Evolutionary conservation across 2,329 filamentous ascomycete genomes (phyloP), one percentile per base, ranked within the genome.

Genomic region (Niveomyces coronatus): DNA sequence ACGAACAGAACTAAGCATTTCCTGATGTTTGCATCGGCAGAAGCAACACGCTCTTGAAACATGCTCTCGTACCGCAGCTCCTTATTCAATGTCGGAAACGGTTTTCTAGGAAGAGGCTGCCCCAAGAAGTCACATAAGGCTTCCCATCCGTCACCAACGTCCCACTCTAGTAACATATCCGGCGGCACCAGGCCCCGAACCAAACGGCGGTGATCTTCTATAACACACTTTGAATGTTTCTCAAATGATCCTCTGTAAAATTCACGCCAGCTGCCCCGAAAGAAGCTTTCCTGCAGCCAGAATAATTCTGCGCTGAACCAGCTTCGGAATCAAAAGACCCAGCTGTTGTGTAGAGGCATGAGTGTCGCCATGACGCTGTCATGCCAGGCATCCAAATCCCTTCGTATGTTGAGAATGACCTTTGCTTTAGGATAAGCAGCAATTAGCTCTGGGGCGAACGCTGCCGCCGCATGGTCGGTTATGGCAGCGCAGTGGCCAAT

Each of bases 401-500:
- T 48, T 6, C 56, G 50, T 23, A 60, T 63, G 44, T 54, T 52
- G 39, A 64, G 56, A 14, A 72, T 58, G 9, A 71, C 65, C 42
- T 64, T 65, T 30, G 69, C 68, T 19, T 70, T 56, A 0, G 68
- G 68, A 40, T 69, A 70, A 10, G 67, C 50, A 14, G 58, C 56
- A 38, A 70, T 52, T 31, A 70, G 45, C 34, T 71, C 66, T 13
- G 58, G 54, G 3, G 55, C 60, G 30, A 71, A 62, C 17, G 60
- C 45, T 8, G 44, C 56, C 3, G 56, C 57, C 3, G 65, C 58
- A 2, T 56, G 47, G 44, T 70, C 67, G 7, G 64, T 64, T 4
- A 63, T 57, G 6, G 64, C 65, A 0, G 47, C 48, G 4, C 39
- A 42, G 39, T 53, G 46, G 8, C 53, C 51, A n/a, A 56, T 34